Evolutionary conservation across 2,329 filamentous ascomycete species (phyloP), one percentile per base, ranked within the genome.

Genomic region (Hypoxylon sp.): DNA sequence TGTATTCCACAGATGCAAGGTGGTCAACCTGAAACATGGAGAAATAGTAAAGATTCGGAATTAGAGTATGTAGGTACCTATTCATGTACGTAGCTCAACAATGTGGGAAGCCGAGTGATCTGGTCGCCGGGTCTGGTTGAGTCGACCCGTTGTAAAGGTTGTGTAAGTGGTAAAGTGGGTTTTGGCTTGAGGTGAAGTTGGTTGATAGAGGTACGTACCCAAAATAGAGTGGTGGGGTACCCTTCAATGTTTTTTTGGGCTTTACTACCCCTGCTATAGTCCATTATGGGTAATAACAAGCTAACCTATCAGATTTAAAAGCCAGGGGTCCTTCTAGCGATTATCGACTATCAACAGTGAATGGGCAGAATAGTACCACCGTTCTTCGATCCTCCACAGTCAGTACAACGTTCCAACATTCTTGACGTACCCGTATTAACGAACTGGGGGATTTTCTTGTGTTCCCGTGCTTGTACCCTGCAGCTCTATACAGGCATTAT

Each of bases 11-110:
- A 64, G 55, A 74, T 75, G 65, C 72, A 72, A 60, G 64, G 25
- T 63, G 68, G 13, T 34, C 68, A 73, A 75, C 75, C 76, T 78
- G 76, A 77, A 77, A 77, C 76, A 75, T 78, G 75, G 74, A 68
- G 70, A 73, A 71, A 58, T 19, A 71, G 13, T 73, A 65, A 59
- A 67, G 50, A 70, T 65, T 70, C 62, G 67, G 60, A 60, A 67
- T 65, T 60, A 60, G 65, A 70, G 63, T 25, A 57, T 56, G 46
- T 57, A 69, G n/a, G n/a, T n/a, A n/a, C n/a, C 52, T 63, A 65
- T 67, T 65, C 69, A 65, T 68, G 68, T 69, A 65, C 32, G 66
- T 63, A 61, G 34, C 52, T 41, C 25, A 63, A 62, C 63, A 41
- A 69, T 57, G 70, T 68, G 58, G 57, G 70, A 71, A 62, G 55